Percentiles rank a stretch among this genome's conserved stretches.
phyloP scores from a whole-genome alignment of 139 green algal genomes.

The Coelastrella sp. region DNA sequence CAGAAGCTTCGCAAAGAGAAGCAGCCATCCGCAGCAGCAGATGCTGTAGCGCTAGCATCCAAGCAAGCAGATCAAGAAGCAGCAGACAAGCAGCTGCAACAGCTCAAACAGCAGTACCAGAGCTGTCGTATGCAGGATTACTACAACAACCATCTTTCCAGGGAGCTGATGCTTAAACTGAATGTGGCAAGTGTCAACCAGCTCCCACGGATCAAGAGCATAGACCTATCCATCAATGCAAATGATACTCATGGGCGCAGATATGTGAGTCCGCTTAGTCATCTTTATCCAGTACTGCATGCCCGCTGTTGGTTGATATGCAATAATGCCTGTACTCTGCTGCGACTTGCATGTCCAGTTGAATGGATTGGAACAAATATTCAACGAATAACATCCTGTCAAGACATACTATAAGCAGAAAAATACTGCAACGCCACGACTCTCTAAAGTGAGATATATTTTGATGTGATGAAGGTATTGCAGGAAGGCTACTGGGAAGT shows the following conservation, averaged over 20 bases:
- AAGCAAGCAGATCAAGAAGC: conserved; percentile 10
- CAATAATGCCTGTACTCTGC: neutral
- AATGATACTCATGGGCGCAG: conserved; percentile 11
- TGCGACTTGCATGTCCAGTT: neutral
- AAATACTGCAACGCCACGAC: no score
- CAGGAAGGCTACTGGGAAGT: no score
- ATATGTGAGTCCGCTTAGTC: conserved; percentile 1
- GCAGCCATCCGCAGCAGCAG: neutral
- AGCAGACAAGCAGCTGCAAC: conserved; percentile 3
- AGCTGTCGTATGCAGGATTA: neutral
- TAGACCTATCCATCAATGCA: conserved; percentile 26
- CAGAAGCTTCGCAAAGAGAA: neutral
- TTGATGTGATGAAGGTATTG: no score
- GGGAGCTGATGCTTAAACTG: conserved; percentile 50
- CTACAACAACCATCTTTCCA: conserved; percentile 21
- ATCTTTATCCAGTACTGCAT: neutral
- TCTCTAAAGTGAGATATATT: no score
- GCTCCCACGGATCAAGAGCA: conserved; percentile 22
- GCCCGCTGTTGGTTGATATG: neutral
- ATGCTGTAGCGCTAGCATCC: neutral
- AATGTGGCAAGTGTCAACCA: conserved; percentile 19
- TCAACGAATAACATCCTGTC: no score
- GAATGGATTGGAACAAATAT: no score
- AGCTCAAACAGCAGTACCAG: neutral
- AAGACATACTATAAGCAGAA: no score